Conservation (phyloP, 768 basidiomycete species). For the Leccinum truebloodii region DNA sequence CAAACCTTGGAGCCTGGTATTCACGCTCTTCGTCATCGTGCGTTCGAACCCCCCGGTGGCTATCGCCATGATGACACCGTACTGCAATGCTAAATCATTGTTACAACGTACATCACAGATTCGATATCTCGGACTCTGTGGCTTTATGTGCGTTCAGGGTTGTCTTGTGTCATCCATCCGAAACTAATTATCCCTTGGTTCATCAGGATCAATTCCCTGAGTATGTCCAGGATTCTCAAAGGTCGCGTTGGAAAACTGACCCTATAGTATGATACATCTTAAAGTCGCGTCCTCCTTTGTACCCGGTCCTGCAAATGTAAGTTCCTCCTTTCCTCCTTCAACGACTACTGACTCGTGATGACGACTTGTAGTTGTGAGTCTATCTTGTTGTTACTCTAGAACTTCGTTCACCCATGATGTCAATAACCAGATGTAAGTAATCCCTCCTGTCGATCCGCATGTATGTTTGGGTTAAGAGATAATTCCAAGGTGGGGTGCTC, state of each 20-base stretch:
- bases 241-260: neutral
- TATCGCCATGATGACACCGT: neutral
- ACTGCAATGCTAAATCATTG: neutral
- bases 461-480: neutral
- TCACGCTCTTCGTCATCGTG: neutral
- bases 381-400: neutral
- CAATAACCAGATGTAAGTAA: neutral
- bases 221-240: neutral
- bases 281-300: neutral
- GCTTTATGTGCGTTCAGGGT: neutral
- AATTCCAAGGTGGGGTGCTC: neutral
- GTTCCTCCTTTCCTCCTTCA: neutral
- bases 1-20: neutral
- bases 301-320: neutral
- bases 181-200: neutral
- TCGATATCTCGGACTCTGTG: neutral
- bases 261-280: neutral
- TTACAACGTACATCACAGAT: neutral
- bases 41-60: neutral
- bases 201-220: neutral
- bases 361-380: neutral
- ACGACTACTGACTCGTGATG: neutral
- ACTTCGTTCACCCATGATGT: neutral
- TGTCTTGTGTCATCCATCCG: neutral
- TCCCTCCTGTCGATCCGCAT: neutral